Base-by-base conservation (phyloP, 768 basidiomycete genomes). In the Mycena venus region DNA sequence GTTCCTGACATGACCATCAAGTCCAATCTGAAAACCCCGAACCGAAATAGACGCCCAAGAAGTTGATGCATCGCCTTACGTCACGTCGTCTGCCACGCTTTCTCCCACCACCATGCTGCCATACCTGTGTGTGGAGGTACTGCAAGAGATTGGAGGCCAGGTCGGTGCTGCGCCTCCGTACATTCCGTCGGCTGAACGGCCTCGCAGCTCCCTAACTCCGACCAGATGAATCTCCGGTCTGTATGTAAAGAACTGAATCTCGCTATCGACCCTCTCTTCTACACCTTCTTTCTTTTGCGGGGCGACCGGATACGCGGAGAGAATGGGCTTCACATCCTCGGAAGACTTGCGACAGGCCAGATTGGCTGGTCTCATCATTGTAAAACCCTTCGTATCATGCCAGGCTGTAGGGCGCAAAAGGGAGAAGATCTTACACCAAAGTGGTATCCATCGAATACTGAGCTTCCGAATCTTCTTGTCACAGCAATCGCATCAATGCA, bases 161-260 rank as follows among this genome's bases (percentile, higher is more conserved):
- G 53, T 55, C 29, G 9, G 53, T 15, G 12, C 12, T 8, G 3
- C 7, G 15, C 8, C 27, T 17, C 8, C 27, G 2, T 17, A 17
- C 17, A 29, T 27, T 17, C 4, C 15, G 27, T 11, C 7, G 7
- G 15, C 31, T 49, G 40, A 63, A 19, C 3, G 21, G 4, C 7
- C 21, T 12, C 9, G 12, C 34, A 66, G 65, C 51, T 66, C 17
- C 21, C n/a, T 12, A 66, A 32, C 15, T 17, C 12, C 8, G 65
- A 66, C 51, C 65, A 66, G 2, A 66, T 25, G 65, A 55, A 40
- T 27, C 65, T 66, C 15, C 65, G 65, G 17, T 34, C 51, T 2
- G 65, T 66, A 53, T 66, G 65, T 51, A 66, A 31, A 27, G 65
- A 66, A 14, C 23, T 66, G 21, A 19, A 36, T n/a, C 11, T 49